Base-by-base conservation (phyloP, 2,329 filamentous ascomycete species). In the Botrytis byssoidea region DNA sequence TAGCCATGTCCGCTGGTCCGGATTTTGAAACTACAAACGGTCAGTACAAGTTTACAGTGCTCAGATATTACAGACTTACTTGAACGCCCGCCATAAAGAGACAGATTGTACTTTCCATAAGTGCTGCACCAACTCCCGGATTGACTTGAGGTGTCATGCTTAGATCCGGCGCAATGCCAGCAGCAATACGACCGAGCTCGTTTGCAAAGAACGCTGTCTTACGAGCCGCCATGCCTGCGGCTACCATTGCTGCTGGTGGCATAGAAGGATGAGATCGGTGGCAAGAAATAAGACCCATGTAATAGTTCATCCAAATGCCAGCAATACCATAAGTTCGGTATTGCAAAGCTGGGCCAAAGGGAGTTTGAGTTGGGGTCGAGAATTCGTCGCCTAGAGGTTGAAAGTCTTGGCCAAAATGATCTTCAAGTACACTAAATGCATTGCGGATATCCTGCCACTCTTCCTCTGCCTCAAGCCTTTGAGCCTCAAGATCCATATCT, bases 301-400 rank as follows among this genome's bases (percentile, higher is more conserved):
- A 92, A 81, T 93, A 95, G 76, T 95, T 92, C 80, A 93, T 90
- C 93, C 94, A 97, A 35, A 98, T 86, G 48, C 93, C 92, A 4
- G 93, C 93, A 76, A 98, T 92, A n/a, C 92, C 91, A 81, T 94
- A 95, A 2, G 93, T 95, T 44, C 93, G 89, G 80, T 97, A 98
- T 76, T 94, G 90, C 10, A 94, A 84, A 0, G 93, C 92, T 3
- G 89, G 88, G 0, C 96, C 95, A 79, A 98, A 99, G 0, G 95
- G 94, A 1, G 94, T 91, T 75, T 88, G 82, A 66, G 90, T 86
- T 70, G 89, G 83, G 73, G 87, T 85, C 59, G 84, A 86, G 71
- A 90, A 89, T 75, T 96, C 93, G 3, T 90, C 84, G 3, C 89
- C 88, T 32, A 98, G 83, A 1, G 93, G 91, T 75, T 92, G 88